Base-by-base conservation (phyloP, 164 flowering plant species). In the Cinnamomum chago region DNA sequence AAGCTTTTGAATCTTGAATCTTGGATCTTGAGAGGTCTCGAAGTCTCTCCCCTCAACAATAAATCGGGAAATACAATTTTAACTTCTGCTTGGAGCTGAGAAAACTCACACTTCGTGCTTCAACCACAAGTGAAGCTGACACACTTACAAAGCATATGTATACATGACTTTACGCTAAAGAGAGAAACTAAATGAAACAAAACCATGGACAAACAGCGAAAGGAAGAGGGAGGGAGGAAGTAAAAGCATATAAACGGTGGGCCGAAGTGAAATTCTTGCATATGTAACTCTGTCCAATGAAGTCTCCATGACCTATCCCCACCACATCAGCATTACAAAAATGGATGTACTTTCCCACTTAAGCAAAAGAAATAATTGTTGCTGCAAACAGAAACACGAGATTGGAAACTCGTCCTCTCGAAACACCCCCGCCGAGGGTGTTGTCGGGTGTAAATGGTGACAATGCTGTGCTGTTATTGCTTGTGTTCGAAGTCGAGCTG, bases 381-480 rank as follows among this genome's bases (percentile, higher is more conserved):
- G 81, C 76, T 2, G 75, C 72, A 58, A 81, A 27, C 65, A 75
- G 70, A 70, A 51, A 22, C 28, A 75, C 50, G 20, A 71, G 50
- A 74, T 25, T 67, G 2, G 86, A 80, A 72, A 75, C 79, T 67
- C 40, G 80, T 52, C 74, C 68, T 23, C 9, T 75, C 7, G 75
- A 70, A 67, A 79, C 78, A 55, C 81, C 79, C 20, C 76, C 82
- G 9, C 30, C 68, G 5, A 86, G 81, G 68, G 35, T 0, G 35
- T 82, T 82, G 7, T 60, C 50, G 14, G 91, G 94, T 69, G 85
- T 89, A 76, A 73, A 68, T 68, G 78, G 51, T 55, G 89, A 85
- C 1, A 73, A 68, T 2, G 85, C 75, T 22, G 90, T 79, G 20
- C 74, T 2, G 6, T 72, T 74, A 7, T 78, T 81, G 30, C 73